Evolutionary conservation across 1,284 basidiomycete genomes (phyloP).

Genomic region (Pseudozyma sp.): DNA sequence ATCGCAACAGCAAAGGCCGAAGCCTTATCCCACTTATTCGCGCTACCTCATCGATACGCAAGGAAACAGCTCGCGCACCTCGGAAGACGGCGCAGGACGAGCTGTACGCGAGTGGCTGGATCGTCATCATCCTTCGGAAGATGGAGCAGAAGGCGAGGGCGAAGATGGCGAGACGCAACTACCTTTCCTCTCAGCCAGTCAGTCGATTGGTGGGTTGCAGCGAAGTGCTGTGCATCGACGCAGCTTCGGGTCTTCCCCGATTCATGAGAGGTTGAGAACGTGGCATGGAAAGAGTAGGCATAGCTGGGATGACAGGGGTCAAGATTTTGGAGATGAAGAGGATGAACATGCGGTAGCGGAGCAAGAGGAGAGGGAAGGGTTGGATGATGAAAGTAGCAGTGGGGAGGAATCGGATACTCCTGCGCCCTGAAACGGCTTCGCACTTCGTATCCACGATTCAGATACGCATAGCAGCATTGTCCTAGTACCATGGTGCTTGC

Average conservation of each 20-base stretch:
- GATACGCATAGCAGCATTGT: no score
- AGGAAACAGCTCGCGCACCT: conserved; percentile 3
- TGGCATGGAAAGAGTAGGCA: conserved; percentile 28
- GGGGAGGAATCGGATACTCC: conserved; percentile 21
- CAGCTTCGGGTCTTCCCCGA: conserved; percentile 28
- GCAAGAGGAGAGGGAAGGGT: conserved; percentile 14
- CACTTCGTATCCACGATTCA: no score
- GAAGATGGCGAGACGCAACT: conserved; percentile 18
- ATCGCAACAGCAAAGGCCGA: conserved; percentile 15
- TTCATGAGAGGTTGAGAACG: conserved; percentile 26
- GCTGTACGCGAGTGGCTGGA: conserved; percentile 41
- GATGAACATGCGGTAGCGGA: conserved; percentile 62
- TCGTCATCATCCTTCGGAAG: conserved; percentile 4
- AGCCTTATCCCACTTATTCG: conserved; percentile 46
- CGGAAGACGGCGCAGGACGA: conserved; percentile 10
- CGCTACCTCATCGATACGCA: conserved; percentile 27
- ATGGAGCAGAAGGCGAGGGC: not conserved
- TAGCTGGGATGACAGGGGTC: conserved; percentile 60
- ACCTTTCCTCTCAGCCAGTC: conserved; percentile 25
- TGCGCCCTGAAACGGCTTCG: not conserved
- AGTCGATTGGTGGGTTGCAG: conserved; percentile 6
- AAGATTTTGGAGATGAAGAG: conserved; percentile 69
- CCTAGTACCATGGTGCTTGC: no score
- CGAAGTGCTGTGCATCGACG: conserved; percentile 9
- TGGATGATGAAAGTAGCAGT: conserved; percentile 31